A percentile compares a stretch with the other conserved stretches of the same genome.
phyloP scores from a whole-genome alignment of 2,329 filamentous ascomycete species.

The Orbilia blumenaviensis region DNA sequence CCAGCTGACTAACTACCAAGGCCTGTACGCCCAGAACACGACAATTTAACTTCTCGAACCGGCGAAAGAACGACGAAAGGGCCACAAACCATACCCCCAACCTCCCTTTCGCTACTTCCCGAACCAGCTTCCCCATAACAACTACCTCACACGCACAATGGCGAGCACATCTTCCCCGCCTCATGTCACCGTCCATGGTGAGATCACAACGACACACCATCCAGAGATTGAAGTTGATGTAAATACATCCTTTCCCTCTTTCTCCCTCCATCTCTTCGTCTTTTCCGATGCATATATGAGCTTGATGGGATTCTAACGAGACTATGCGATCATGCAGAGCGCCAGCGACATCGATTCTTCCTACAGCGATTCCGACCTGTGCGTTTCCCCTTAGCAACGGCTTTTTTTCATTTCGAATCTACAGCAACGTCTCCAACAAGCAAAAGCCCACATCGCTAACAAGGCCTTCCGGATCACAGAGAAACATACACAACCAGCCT shows the following conservation, averaged over 20 bases:
- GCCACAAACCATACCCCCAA: constrained; percentile 7
- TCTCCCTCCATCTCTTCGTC: neutral
- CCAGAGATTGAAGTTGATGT: constrained; percentile 47
- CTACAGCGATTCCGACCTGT: constrained; percentile 35
- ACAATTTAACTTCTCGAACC: constrained; percentile 17
- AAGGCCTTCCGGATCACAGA: neutral
- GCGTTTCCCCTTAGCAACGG: neutral
- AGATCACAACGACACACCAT: constrained; percentile 31
- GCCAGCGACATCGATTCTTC: constrained; percentile 31
- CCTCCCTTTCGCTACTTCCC: constrained; percentile 37
- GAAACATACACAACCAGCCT: constrained; percentile 59
- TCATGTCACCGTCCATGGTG: neutral
- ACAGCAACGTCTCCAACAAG: too few relatives aligned
- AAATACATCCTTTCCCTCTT: neutral
- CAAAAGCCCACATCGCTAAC: neutral
- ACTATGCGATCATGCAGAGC: constrained; percentile 14
- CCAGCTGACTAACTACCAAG: neutral
- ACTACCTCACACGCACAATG: constrained; percentile 8
- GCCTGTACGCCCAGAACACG: constrained; percentile 5
- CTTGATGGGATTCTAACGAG: neutral
- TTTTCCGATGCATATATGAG: neutral
- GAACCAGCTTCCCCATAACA: neutral
- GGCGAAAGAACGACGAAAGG: constrained; percentile 4
- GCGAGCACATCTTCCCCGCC: constrained; percentile 2
- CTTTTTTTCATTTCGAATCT: too few relatives aligned